Percentiles rank a stretch among this genome's conserved stretches.
Conservation (phyloP, 495 filamentous ascomycete genomes). For the Aspergillus ostianus region DNA sequence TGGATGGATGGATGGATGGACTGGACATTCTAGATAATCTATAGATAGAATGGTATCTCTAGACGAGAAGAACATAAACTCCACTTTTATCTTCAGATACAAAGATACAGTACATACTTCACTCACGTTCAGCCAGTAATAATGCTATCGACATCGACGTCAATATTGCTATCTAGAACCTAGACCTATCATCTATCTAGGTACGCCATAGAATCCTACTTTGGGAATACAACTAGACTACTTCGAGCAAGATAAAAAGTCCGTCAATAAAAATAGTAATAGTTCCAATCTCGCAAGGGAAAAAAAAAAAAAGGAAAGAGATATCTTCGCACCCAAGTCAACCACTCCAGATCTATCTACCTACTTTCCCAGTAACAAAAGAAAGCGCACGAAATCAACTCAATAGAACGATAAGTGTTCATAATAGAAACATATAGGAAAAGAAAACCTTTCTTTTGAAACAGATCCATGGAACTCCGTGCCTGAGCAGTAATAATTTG, state of each 20-base stretch:
- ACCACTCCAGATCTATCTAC: not conserved
- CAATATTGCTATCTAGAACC: no score
- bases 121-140: no score
- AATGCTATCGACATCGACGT: no score
- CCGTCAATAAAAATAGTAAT: no score
- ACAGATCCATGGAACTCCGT: slow-evolving; percentile 5
- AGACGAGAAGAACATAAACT: not conserved
- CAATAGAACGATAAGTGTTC: not conserved
- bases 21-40: not conserved
- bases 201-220: no score
- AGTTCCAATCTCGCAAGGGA: not conserved
- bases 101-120: no score
- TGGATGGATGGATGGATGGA: no score
- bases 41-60: not conserved
- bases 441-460: not conserved
- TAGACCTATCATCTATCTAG: no score
- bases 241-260: no score
- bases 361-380: not conserved
- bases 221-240: no score
- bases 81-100: not conserved
- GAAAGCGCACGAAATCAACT: not conserved
- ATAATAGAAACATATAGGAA: not conserved
- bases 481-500: slow-evolving; percentile 6
- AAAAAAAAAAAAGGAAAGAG: not conserved
- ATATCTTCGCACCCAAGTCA: not conserved